phyloP scores from a whole-genome alignment of 2,329 filamentous ascomycete genomes.

The Lasiodiplodia citricola region DNA sequence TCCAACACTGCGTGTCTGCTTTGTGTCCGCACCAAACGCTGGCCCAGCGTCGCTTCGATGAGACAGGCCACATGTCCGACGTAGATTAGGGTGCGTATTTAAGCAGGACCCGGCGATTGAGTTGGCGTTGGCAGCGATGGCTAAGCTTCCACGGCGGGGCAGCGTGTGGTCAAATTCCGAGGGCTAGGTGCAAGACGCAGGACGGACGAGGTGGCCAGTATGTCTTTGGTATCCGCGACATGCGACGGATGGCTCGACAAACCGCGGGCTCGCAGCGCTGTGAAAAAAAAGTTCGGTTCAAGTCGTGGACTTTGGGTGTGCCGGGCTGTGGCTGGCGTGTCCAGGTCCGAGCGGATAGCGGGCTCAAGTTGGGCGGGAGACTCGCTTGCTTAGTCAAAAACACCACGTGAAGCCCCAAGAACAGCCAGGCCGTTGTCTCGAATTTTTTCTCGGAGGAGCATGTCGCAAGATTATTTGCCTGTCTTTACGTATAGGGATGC shows the following conservation, averaged over 20 bases:
- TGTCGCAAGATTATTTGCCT: neutral
- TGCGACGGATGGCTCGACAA: neutral
- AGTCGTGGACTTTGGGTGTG: slow-evolving; percentile 10
- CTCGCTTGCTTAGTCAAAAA: slow-evolving; percentile 20
- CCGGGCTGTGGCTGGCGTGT: slow-evolving; percentile 21
- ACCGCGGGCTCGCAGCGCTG: neutral
- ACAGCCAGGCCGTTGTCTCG: neutral
- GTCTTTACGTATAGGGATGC: neutral
- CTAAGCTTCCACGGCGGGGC: slow-evolving; percentile 1
- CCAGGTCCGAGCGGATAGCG: slow-evolving; percentile 16
- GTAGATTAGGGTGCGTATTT: neutral
- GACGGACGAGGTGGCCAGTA: neutral
- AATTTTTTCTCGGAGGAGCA: neutral
- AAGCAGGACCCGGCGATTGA: neutral
- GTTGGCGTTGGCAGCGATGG: neutral
- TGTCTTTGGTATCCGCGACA: neutral
- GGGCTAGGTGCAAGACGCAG: neutral
- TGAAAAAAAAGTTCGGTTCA: slow-evolving; percentile 10
- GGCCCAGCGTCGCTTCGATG: neutral
- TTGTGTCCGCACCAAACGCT: slow-evolving; percentile 8
- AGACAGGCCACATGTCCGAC: neutral
- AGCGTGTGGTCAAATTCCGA: slow-evolving; percentile 2
- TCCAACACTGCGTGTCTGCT: slow-evolving; percentile 15
- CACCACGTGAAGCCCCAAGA: slow-evolving; percentile 10
- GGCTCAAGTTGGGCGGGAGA: slow-evolving; percentile 8